phyloP scores from a whole-genome alignment of 208 protist species.

The Angomonas deanei region DNA sequence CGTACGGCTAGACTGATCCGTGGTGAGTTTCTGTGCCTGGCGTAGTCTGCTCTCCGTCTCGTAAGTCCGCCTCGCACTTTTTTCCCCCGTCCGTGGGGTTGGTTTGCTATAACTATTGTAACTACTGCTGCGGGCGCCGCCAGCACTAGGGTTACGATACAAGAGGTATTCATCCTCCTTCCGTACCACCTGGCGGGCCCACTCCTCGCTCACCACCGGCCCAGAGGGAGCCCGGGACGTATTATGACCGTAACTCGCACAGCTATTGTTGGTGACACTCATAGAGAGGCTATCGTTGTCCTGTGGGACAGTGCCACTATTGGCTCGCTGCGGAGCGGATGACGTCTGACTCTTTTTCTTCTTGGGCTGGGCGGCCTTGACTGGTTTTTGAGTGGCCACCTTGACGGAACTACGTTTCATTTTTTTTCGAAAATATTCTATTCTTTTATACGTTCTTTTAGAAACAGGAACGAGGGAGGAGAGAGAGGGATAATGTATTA shows the following conservation, averaged over 20 bases:
- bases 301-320: neutral
- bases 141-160: constrained; percentile 21
- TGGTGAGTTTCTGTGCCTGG: too few species aligned
- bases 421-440: neutral
- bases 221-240: constrained; percentile 4
- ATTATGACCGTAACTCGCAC: too few species aligned
- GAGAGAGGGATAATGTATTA: neutral
- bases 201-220: constrained; percentile 69
- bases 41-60: too few species aligned
- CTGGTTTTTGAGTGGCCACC: neutral
- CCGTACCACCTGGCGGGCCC: constrained; percentile 69
- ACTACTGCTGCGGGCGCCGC: neutral
- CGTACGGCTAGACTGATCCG: too few species aligned
- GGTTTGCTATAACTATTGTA: neutral
- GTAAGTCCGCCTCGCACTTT: neutral
- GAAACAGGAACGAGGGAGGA: neutral
- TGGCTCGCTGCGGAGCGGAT: too few species aligned
- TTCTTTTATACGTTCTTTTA: neutral
- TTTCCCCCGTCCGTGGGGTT: neutral
- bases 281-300: neutral
- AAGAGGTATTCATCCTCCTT: constrained; percentile 68
- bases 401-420: neutral
- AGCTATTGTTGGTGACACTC: neutral
- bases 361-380: neutral
- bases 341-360: constrained; percentile 13